Evolutionary conservation across 306 rosid species (phyloP).

Genomic region (Alnus glutinosa): DNA sequence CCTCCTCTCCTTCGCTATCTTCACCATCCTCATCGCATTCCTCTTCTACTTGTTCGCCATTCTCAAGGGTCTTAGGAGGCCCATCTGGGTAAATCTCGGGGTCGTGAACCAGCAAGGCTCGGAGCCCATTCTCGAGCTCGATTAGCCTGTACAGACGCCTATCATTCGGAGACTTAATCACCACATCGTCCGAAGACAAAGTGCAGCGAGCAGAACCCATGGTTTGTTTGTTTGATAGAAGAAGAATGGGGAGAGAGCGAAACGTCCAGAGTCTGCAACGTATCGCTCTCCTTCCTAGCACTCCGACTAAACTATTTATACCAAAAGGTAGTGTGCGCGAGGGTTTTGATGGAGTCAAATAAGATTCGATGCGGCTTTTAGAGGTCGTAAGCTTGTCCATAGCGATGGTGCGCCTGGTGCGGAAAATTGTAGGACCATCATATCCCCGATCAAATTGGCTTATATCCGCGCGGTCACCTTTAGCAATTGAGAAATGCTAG

Average conservation of each 20-base stretch:
- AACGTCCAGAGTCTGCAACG: background rate
- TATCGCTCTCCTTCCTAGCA: background rate
- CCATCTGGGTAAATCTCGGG: slow-evolving; percentile 82
- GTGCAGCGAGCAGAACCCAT: slow-evolving; percentile 26
- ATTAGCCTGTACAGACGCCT: slow-evolving; percentile 64
- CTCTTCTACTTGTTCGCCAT: slow-evolving; percentile 35
- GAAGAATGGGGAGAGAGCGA: background rate
- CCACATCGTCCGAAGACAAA: slow-evolving; percentile 58
- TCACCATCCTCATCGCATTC: slow-evolving; percentile 24
- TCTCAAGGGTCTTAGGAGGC: slow-evolving; percentile 32
- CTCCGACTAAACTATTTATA: background rate
- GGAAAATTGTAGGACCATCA: background rate
- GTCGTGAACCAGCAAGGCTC: slow-evolving; percentile 83
- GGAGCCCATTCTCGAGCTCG: slow-evolving; percentile 70
- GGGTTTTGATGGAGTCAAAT: background rate
- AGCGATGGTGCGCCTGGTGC: background rate
- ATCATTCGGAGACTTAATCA: slow-evolving; percentile 78
- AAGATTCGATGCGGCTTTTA: background rate
- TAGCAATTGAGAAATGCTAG: too few relatives aligned
- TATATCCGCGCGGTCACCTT: too few relatives aligned
- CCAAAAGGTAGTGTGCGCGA: background rate
- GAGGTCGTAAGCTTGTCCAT: background rate
- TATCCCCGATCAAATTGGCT: background rate
- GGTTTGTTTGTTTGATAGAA: background rate
- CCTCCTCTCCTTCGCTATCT: slow-evolving; percentile 16